Base-by-base conservation (phyloP, 2,329 filamentous ascomycete genomes). In the Calonectria henricotiae region DNA sequence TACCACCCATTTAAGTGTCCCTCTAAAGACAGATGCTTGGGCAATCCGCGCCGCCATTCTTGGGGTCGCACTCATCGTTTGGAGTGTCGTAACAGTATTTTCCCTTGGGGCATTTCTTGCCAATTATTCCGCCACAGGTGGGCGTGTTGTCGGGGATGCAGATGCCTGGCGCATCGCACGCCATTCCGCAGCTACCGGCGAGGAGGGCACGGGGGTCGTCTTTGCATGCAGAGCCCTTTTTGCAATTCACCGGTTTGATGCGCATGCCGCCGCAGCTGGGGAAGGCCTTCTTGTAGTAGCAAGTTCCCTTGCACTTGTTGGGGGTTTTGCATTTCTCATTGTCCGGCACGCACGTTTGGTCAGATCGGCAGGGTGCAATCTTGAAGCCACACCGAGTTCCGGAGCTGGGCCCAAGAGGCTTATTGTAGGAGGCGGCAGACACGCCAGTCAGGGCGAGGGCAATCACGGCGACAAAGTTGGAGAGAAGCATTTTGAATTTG, bases 161-260 rank as follows among this genome's bases (percentile, higher is more conserved):
- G 27, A 83, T 82, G 1, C 82, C 82, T 0, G 79, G 78, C 7
- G 23, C 62, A 47, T 83, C 82, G 64, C 82, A 83, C 4, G 82
- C 79, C 76, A 81, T 72, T 8, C 82, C 82, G 47, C 82, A 83
- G 62, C 61, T 61, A 17, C 27, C 69, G 35, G 73, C 20, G 12
- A 41, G 35, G 8, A 58, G 75, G 11, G 67, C 55, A 43, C 82
- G 78, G 12, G 82, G 81, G 30, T 84, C 81, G 66, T 83, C 76
- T 15, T 76, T 68, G 63, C 82, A 84, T 2, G 71, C 65, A 2
- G 72, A 72, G 12, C 73, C 72, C 20, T 67, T 66, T 35, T 73
- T 68, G 72, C 82, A 83, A 0, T 67, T 54, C 0, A 68, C 61
- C 7, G 81, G 80, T 12, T 68, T 67, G 15, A 69, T 11, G 1